These are phyloP conservation scores for Diophrys appendiculata DNA, from an alignment of 73 alveolate species.

Conservation along the genomic window DNA sequence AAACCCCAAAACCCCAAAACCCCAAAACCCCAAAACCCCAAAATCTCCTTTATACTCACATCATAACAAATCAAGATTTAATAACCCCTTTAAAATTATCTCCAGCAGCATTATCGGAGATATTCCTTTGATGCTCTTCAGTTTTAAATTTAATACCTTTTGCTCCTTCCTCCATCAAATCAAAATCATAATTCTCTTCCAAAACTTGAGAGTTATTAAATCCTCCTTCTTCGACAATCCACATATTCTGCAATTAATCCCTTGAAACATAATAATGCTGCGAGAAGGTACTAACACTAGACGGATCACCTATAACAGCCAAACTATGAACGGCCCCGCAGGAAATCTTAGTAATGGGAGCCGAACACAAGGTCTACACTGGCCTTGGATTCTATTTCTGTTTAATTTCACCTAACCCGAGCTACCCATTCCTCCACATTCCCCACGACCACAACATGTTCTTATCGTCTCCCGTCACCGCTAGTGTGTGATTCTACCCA, in stretches of 20 bases:
- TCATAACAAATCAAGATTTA: too few relatives aligned
- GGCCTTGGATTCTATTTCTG: slow-evolving; percentile 84
- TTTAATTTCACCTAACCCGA: slow-evolving; percentile 85
- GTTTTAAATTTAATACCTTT: neutral
- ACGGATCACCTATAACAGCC: slow-evolving; percentile 66
- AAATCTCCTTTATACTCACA: too few relatives aligned
- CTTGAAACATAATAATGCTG: slow-evolving; percentile 24
- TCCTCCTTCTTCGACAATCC: slow-evolving; percentile 10
- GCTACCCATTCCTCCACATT: slow-evolving; percentile 84
- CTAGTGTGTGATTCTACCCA: slow-evolving; percentile 92
- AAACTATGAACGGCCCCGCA: slow-evolving; percentile 93
- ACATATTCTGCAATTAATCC: slow-evolving; percentile 21
- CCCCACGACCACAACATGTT: slow-evolving; percentile 96
- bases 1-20: too few relatives aligned
- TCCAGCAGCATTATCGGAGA: neutral
- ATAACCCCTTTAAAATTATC: neutral
- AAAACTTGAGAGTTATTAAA: neutral
- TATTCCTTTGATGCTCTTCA: neutral
- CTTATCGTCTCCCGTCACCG: slow-evolving; percentile 77
- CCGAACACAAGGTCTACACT: slow-evolving; percentile 70
- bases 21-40: too few relatives aligned
- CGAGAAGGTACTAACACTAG: slow-evolving; percentile 22
- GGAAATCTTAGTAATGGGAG: slow-evolving; percentile 72
- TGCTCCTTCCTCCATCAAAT: slow-evolving; percentile 4
- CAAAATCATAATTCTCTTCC: slow-evolving; percentile 8